Evolutionary conservation across 164 flowering plant genomes (phyloP).

Genomic region (Annona cherimola): DNA sequence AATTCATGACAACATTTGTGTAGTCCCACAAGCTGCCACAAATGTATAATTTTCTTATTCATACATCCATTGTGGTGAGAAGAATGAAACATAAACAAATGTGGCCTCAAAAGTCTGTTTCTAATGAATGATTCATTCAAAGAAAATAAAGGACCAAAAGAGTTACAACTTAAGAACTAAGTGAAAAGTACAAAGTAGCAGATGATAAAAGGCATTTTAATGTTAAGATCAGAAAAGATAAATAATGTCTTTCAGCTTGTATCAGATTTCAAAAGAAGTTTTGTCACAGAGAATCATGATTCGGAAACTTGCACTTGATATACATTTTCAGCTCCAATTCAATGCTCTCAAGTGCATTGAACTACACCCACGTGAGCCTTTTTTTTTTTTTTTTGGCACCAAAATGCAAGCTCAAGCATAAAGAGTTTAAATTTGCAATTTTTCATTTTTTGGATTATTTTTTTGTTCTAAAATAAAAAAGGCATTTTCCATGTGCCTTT

Average conservation of each 20-base stretch:
- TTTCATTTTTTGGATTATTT: too few relatives aligned
- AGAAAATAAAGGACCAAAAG: not conserved
- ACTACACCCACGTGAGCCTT: too few relatives aligned
- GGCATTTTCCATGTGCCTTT: too few relatives aligned
- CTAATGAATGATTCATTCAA: not conserved
- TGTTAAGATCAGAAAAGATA: not conserved
- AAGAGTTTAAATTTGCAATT: too few relatives aligned
- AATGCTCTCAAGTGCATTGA: too few relatives aligned
- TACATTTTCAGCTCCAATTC: too few relatives aligned
- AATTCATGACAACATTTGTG: slow-evolving; percentile 91
- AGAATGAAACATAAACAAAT: not conserved
- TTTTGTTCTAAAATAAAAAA: too few relatives aligned
- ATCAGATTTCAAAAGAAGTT: not conserved
- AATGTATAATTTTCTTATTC: slow-evolving; percentile 4
- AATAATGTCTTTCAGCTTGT: not conserved
- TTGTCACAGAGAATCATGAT: not conserved
- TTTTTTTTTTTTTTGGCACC: too few relatives aligned
- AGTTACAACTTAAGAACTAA: too few relatives aligned
- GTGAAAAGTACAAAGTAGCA: too few relatives aligned
- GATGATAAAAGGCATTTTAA: too few relatives aligned
- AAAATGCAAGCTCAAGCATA: too few relatives aligned
- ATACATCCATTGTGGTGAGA: not conserved
- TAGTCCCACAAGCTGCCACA: slow-evolving; percentile 95
- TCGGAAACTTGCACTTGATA: not conserved
- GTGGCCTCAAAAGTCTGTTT: not conserved